Conservation (phyloP, 805 yeast species). For the Schwanniomyces polymorphus region DNA sequence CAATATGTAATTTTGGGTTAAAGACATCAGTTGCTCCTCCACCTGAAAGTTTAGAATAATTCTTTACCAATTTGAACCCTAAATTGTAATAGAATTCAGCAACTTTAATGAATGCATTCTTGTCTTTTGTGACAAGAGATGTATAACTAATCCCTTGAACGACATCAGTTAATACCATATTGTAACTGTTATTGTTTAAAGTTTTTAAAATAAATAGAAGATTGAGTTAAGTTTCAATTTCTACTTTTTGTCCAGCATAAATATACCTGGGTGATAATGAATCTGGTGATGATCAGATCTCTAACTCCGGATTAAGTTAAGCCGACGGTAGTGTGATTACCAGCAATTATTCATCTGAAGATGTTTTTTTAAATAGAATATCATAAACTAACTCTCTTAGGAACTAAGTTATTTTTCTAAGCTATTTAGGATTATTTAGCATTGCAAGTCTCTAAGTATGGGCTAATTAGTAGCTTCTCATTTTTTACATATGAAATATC, state of each 20-base stretch:
- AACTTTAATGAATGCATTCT: constrained; percentile 44
- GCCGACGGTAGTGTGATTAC: constrained; percentile 1
- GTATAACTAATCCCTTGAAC: constrained; percentile 49
- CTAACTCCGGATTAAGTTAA: constrained; percentile 1
- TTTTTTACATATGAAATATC: too few relatives aligned
- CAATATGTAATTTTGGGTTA: constrained; percentile 37
- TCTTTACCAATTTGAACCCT: constrained; percentile 63
- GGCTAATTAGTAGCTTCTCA: too few relatives aligned
- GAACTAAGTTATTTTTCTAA: too few relatives aligned
- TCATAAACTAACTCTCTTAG: too few relatives aligned
- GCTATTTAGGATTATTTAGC: too few relatives aligned
- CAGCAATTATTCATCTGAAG: not conserved
- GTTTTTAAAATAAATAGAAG: not conserved
- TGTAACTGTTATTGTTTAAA: not conserved
- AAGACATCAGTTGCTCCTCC: constrained; percentile 21
- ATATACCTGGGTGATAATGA: not conserved
- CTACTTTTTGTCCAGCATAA: not conserved
- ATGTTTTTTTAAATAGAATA: too few relatives aligned
- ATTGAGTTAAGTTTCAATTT: not conserved
- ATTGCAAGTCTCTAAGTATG: too few relatives aligned
- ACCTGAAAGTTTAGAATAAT: constrained; percentile 53
- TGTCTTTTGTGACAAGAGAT: constrained; percentile 59
- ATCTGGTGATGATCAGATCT: constrained; percentile 1
- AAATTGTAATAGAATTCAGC: constrained; percentile 57
- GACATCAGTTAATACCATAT: constrained; percentile 1